Evolutionary conservation across 768 basidiomycete species (phyloP).

Genomic region (Trametes gibbosa): DNA sequence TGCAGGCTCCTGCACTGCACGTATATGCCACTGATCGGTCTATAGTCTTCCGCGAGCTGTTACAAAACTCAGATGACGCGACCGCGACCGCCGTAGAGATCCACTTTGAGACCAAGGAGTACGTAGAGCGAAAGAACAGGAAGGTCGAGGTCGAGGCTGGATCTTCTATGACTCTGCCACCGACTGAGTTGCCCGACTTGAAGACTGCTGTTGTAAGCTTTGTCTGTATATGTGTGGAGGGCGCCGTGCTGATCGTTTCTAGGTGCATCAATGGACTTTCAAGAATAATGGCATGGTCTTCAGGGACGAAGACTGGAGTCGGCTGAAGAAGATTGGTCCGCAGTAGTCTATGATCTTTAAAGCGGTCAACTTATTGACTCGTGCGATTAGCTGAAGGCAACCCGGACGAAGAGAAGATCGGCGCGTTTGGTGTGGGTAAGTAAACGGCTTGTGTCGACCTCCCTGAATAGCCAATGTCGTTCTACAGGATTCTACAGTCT

Average conservation of each 20-base stretch:
- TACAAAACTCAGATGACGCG: slow-evolving; percentile 96
- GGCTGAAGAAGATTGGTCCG: slow-evolving; percentile 84
- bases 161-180: background rate
- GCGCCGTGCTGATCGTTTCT: background rate
- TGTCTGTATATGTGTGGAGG: background rate
- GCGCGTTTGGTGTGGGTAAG: slow-evolving; percentile 87
- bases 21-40: background rate
- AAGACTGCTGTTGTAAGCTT: slow-evolving; percentile 57
- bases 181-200: slow-evolving; percentile 52
- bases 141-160: slow-evolving; percentile 13
- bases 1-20: slow-evolving; percentile 1
- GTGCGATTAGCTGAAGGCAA: slow-evolving; percentile 74
- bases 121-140: slow-evolving; percentile 35
- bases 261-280: slow-evolving; percentile 84
- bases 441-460: background rate
- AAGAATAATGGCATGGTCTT: slow-evolving; percentile 87
- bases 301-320: slow-evolving; percentile 81
- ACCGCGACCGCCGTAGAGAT: slow-evolving; percentile 75
- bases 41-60: slow-evolving; percentile 74
- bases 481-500: slow-evolving; percentile 68
- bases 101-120: slow-evolving; percentile 66
- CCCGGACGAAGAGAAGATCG: slow-evolving; percentile 92
- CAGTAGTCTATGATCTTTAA: background rate
- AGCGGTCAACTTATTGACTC: background rate
- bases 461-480: background rate